These are phyloP conservation scores for Digitaria exilis DNA, from an alignment of 202 grass and related monocot genomes.

Conservation along the genomic window DNA sequence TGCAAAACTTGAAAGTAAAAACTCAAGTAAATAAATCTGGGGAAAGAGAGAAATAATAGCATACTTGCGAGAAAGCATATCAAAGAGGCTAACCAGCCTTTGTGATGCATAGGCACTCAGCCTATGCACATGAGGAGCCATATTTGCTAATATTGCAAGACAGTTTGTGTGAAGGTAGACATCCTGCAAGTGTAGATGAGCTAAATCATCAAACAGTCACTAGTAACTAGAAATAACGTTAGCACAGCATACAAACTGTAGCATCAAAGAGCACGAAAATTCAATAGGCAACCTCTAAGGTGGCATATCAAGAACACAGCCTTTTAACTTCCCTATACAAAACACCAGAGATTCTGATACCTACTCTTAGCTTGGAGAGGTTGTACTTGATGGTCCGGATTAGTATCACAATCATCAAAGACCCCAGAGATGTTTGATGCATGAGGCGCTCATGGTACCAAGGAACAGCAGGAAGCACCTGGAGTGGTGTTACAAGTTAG, in stretches of 20 bases:
- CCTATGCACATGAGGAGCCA: constrained; percentile 94
- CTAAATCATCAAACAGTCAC: constrained; percentile 28
- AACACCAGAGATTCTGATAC: constrained; percentile 44
- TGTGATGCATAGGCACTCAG: constrained; percentile 98
- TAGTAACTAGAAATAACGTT: not conserved
- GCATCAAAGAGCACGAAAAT: not conserved
- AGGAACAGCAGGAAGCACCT: constrained; percentile 87
- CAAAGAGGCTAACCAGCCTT: constrained; percentile 99
- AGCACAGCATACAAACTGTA: not conserved
- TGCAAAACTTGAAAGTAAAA: constrained; percentile 8
- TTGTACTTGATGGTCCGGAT: constrained; percentile 99
- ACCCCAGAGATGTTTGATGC: constrained; percentile 91
- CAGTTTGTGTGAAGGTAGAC: constrained; percentile 99
- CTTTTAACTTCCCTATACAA: constrained; percentile 17
- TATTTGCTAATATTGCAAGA: constrained; percentile 97
- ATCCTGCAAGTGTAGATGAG: constrained; percentile 67
- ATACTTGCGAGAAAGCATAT: constrained; percentile 99
- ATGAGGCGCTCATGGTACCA: constrained; percentile 98
- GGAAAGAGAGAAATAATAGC: constrained; percentile 33
- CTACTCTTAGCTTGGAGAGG: constrained; percentile 93
- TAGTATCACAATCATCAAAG: constrained; percentile 94
- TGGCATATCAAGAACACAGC: constrained; percentile 9
- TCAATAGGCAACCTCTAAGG: no score
- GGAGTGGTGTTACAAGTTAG: constrained; percentile 13
- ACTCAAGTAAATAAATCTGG: constrained; percentile 29